Evolutionary conservation across 495 filamentous ascomycete genomes (phyloP).

Genomic region (Aspergillus indologenus): DNA sequence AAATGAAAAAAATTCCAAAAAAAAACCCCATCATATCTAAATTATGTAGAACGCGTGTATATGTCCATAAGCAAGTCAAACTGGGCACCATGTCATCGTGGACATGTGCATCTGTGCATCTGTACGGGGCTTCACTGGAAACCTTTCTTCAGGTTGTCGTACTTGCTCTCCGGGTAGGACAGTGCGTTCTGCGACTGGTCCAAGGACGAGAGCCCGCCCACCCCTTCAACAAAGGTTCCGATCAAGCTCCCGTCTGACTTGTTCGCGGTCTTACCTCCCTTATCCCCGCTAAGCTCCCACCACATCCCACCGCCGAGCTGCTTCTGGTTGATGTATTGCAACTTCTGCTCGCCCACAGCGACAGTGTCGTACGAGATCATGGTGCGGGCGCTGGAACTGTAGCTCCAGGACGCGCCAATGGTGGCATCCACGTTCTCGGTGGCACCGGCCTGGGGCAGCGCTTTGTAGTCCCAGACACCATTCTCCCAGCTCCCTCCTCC

Average conservation of each 20-base stretch:
- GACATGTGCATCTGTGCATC: not conserved
- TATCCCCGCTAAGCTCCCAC: slow-evolving; percentile 89
- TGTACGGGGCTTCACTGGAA: slow-evolving; percentile 21
- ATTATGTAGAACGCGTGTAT: slow-evolving; percentile 6
- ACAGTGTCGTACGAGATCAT: slow-evolving; percentile 79
- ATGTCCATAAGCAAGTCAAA: not conserved
- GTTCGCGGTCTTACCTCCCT: slow-evolving; percentile 39
- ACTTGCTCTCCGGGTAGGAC: slow-evolving; percentile 70
- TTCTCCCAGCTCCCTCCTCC: slow-evolving; percentile 70
- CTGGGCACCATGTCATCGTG: slow-evolving; percentile 6
- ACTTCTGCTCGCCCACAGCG: slow-evolving; percentile 59
- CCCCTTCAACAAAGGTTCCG: slow-evolving; percentile 49
- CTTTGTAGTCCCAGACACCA: slow-evolving; percentile 82
- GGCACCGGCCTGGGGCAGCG: slow-evolving; percentile 47
- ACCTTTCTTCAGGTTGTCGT: slow-evolving; percentile 67
- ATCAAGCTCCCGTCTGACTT: slow-evolving; percentile 60
- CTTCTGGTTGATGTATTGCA: slow-evolving; percentile 58
- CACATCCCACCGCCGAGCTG: slow-evolving; percentile 85
- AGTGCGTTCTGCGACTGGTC: slow-evolving; percentile 66
- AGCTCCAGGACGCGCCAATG: slow-evolving; percentile 66
- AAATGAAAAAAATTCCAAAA: slow-evolving; percentile 22
- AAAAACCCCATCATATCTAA: slow-evolving; percentile 9
- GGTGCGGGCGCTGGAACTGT: slow-evolving; percentile 54
- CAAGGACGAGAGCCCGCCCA: slow-evolving; percentile 49
- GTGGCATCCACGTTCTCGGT: slow-evolving; percentile 36